Evolutionary conservation across 176 grass and related monocot species (phyloP), one percentile per base, ranked within the genome.

Genomic region (Alloteropsis semialata): DNA sequence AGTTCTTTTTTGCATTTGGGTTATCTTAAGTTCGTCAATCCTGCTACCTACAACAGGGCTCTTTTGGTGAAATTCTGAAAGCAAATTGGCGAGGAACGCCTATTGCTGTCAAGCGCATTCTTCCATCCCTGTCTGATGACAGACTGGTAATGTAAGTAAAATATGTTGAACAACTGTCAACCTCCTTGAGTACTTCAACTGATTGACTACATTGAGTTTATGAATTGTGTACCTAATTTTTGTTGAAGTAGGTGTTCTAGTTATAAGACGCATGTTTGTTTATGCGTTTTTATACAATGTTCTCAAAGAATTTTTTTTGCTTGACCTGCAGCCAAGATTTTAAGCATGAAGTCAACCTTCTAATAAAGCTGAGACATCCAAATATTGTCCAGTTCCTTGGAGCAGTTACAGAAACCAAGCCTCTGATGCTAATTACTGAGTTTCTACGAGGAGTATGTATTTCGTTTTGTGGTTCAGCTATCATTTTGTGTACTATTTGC

Each of bases 341-440:
- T 84, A 93, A 94, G 75, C 97, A 99, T 84, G 97, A 99, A 88
- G 97, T 99, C 44, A 99, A 96, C 77, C 85, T 99, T 77, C 87
- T 99, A 5, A 94, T 99, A 83, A 99, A 99, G 81, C 81, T 99
- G 76, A 90, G 97, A 42, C 97, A 99, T 94, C 97, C 97, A 82
- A 99, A 99, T 87, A 90, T 99, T 81, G 97, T 99, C 48, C 97
- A 99, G 79, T 99, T 99, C 83, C 97, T 99, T 89, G 97, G 97
- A 76, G 97, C 97, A 80, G 97, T 96, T 29, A 99, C 97, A 14
- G 97, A 99, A 78, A 99, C 83, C 76, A 99, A 96, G 65, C 97
- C 97, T 75, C 81, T 99, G 59, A 96, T 99, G 97, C 93, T 99
- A 74, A 49, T 99, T 32, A 99, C 97, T 4, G 97, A 99, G 64